Conservation (phyloP, 305 asterid genomes). For the Solanum hybrid region DNA sequence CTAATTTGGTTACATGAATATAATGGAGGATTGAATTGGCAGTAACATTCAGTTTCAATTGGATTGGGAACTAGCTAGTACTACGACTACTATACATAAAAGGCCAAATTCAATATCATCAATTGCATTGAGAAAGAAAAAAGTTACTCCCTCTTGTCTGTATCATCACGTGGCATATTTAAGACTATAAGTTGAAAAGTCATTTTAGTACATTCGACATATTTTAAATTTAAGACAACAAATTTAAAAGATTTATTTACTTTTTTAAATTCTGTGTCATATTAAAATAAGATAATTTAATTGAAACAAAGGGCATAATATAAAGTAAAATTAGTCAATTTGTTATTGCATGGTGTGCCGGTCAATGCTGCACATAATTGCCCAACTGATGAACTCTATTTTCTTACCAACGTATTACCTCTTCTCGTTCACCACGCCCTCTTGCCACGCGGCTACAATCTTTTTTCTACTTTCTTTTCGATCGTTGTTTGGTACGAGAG, state of each 20-base stretch:
- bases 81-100: background rate
- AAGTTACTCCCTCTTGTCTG: background rate
- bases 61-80: background rate
- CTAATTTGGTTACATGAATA: background rate
- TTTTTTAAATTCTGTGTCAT: fast-evolving
- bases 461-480: background rate
- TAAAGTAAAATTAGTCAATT: background rate
- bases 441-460: background rate
- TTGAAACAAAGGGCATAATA: background rate
- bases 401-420: background rate
- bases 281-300: fast-evolving
- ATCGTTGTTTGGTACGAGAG: background rate
- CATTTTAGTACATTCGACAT: fast-evolving
- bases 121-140: background rate
- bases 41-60: background rate
- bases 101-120: background rate
- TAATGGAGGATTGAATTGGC: background rate
- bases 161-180: background rate
- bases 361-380: background rate
- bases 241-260: background rate
- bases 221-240: background rate
- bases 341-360: background rate
- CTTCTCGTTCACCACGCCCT: background rate
- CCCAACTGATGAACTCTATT: background rate
- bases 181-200: background rate